phyloP scores from a whole-genome alignment of 768 basidiomycete species.

The Pleurotus giganteus region DNA sequence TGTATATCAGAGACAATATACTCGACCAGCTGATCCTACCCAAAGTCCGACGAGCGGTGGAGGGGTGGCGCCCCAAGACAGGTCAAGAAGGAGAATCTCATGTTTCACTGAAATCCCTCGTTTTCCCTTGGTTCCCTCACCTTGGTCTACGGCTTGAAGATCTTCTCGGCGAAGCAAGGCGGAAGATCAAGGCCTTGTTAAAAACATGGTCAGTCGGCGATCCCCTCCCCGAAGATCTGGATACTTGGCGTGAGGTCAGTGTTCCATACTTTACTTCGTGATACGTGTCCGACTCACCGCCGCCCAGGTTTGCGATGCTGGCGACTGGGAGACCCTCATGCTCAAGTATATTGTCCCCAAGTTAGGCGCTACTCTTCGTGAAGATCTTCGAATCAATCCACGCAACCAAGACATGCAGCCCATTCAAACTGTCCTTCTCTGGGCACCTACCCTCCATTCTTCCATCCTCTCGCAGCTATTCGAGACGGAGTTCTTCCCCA shows the following conservation, averaged over 20 bases:
- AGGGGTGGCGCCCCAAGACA: constrained; percentile 75
- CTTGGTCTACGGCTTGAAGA: constrained; percentile 81
- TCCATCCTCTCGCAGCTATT: constrained; percentile 82
- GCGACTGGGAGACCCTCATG: constrained; percentile 89
- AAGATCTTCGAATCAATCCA: constrained; percentile 89
- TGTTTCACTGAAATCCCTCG: constrained; percentile 69
- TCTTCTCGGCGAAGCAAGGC: constrained; percentile 81
- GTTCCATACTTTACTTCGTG: background rate
- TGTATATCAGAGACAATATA: constrained; percentile 91
- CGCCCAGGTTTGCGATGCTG: constrained; percentile 64
- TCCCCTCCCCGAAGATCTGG: constrained; percentile 71
- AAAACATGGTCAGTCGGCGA: constrained; percentile 74
- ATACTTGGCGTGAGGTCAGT: constrained; percentile 79
- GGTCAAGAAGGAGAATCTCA: constrained; percentile 24
- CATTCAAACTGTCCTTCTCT: constrained; percentile 70
- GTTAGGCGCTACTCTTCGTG: constrained; percentile 76
- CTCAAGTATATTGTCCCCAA: constrained; percentile 93
- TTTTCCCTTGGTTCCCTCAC: constrained; percentile 96
- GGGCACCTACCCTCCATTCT: constrained; percentile 71
- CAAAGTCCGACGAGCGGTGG: constrained; percentile 81
- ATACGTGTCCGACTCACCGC: constrained; percentile 8
- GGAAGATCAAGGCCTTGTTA: constrained; percentile 80
- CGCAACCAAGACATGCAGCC: constrained; percentile 86
- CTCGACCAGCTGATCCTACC: constrained; percentile 95
- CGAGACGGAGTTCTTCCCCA: constrained; percentile 93